A percentile compares a stretch with the other conserved stretches of the same genome.
phyloP scores from a whole-genome alignment of 2,329 filamentous ascomycete species.

The Sporothrix pallida region DNA sequence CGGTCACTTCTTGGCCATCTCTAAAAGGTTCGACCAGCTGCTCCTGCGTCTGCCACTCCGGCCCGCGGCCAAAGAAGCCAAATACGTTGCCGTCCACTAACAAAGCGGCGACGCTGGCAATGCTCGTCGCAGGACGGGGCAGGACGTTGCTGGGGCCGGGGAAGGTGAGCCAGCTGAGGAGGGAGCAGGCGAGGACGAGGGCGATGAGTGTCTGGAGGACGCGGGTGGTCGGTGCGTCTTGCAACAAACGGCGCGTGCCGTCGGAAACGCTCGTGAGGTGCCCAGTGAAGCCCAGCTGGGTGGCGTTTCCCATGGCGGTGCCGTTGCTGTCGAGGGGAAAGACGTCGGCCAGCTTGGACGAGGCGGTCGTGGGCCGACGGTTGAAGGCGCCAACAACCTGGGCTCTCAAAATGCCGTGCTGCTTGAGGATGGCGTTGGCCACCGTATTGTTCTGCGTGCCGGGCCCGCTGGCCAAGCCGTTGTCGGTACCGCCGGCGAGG shows the following conservation, averaged over 20 bases:
- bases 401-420: slow-evolving; percentile 48
- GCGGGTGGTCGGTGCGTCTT: slow-evolving; percentile 45
- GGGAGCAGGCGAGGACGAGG: slow-evolving; percentile 41
- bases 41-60: slow-evolving; percentile 3
- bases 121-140: slow-evolving; percentile 44
- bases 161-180: slow-evolving; percentile 43
- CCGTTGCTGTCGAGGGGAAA: slow-evolving; percentile 33
- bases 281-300: slow-evolving; percentile 14
- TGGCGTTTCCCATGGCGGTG: slow-evolving; percentile 29
- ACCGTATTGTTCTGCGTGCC: slow-evolving; percentile 36
- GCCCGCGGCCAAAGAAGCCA: slow-evolving; percentile 37
- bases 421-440: slow-evolving; percentile 45
- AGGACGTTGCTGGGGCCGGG: slow-evolving; percentile 40
- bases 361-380: slow-evolving; percentile 41
- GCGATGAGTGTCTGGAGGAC: slow-evolving; percentile 46
- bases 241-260: slow-evolving; percentile 39
- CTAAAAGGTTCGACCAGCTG: slow-evolving; percentile 8
- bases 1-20: background rate
- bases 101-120: slow-evolving; percentile 48
- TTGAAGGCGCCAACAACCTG: slow-evolving; percentile 45
- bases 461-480: background rate
- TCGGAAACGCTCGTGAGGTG: slow-evolving; percentile 24
- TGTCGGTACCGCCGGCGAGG: slow-evolving; percentile 35
- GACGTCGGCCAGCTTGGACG: slow-evolving; percentile 34
- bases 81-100: slow-evolving; percentile 49